A percentile compares a stretch with the other conserved stretches of the same genome.
These are phyloP conservation scores for Scalesia atractyloides DNA, from an alignment of 129 eudicot genomes.

Conservation along the genomic window DNA sequence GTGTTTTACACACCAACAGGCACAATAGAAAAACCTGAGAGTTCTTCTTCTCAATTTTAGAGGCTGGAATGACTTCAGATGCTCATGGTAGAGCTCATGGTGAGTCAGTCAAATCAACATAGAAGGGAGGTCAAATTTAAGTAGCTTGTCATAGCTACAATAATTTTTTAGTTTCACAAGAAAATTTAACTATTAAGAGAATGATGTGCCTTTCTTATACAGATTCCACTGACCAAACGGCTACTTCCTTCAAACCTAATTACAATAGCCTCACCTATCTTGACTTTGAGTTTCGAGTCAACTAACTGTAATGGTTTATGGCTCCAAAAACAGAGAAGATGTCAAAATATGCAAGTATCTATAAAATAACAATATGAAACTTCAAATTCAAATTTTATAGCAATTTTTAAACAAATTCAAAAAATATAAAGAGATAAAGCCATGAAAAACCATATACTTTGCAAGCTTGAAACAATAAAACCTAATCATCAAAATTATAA, in stretches of 20 bases:
- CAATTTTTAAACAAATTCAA: background rate
- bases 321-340: slow-evolving; percentile 89
- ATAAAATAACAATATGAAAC: slow-evolving; percentile 25
- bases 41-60: too few relatives aligned
- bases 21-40: too few relatives aligned
- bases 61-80: too few relatives aligned
- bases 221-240: slow-evolving; percentile 86
- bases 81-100: too few relatives aligned
- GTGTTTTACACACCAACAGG: too few relatives aligned
- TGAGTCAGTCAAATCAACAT: slow-evolving; percentile 13
- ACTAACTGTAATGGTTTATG: slow-evolving; percentile 82
- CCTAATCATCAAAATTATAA: too few relatives aligned
- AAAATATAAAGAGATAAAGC: background rate
- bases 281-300: slow-evolving; percentile 62
- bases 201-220: slow-evolving; percentile 70
- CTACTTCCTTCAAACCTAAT: slow-evolving; percentile 90
- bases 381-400: background rate
- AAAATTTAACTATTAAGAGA: slow-evolving; percentile 42
- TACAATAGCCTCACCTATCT: slow-evolving; percentile 51
- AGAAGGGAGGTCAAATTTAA: background rate
- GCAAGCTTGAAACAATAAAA: too few relatives aligned
- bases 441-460: too few relatives aligned
- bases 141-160: background rate
- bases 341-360: slow-evolving; percentile 87
- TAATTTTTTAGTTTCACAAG: background rate